A percentile compares a stretch with the other conserved stretches of the same genome.
These are phyloP conservation scores for Yamadazyma endophytica DNA, from an alignment of 805 yeast genomes.

Conservation along the genomic window DNA sequence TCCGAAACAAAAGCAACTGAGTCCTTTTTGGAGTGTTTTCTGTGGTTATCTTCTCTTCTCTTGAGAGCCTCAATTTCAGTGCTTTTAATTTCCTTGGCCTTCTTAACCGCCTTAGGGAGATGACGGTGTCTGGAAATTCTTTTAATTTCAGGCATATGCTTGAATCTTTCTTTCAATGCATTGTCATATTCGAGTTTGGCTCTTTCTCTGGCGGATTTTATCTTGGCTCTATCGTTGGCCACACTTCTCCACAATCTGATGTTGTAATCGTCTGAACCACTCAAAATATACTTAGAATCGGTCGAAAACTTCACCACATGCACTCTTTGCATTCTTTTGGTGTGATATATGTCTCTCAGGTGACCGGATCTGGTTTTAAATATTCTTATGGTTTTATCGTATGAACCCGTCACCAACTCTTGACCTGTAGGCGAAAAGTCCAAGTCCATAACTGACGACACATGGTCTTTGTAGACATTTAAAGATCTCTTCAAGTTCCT, in stretches of 20 bases:
- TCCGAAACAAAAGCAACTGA: slow-evolving; percentile 60
- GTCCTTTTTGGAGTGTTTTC: slow-evolving; percentile 70
- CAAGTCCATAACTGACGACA: slow-evolving; percentile 89
- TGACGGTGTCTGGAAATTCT: slow-evolving; percentile 91
- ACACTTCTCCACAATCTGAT: slow-evolving; percentile 88
- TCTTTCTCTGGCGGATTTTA: slow-evolving; percentile 76
- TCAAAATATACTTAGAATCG: slow-evolving; percentile 81
- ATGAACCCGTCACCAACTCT: slow-evolving; percentile 91
- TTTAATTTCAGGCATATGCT: slow-evolving; percentile 93
- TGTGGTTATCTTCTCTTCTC: slow-evolving; percentile 77
- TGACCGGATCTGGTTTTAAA: slow-evolving; percentile 78
- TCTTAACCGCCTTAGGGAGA: slow-evolving; percentile 80
- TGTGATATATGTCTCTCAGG: slow-evolving; percentile 91
- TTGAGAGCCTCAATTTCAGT: slow-evolving; percentile 69
- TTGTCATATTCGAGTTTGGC: slow-evolving; percentile 85
- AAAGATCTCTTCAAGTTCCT: slow-evolving; percentile 77
- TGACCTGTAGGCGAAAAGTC: slow-evolving; percentile 97
- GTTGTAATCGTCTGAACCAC: slow-evolving; percentile 96
- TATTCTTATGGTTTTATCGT: slow-evolving; percentile 88
- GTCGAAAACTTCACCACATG: slow-evolving; percentile 80
- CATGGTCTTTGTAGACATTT: slow-evolving; percentile 91
- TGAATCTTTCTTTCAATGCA: slow-evolving; percentile 86
- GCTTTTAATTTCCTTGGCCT: slow-evolving; percentile 81
- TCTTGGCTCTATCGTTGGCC: slow-evolving; percentile 79
- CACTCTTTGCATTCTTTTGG: slow-evolving; percentile 96